Base-by-base conservation (phyloP, 139 green algal genomes). In the Chlamydomonas eustigma region DNA sequence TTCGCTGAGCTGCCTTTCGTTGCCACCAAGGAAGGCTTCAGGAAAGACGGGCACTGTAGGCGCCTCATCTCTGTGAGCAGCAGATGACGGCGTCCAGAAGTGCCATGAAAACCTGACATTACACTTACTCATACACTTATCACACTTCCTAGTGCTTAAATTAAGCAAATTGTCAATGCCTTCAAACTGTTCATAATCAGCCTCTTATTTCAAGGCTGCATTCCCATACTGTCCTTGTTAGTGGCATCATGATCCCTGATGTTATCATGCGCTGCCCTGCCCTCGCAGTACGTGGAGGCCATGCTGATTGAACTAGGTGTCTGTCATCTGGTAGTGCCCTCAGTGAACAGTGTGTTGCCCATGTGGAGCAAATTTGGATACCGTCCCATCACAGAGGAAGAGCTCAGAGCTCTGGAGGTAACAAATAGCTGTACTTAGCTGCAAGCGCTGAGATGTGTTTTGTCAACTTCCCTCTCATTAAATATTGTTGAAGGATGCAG, bases 1-100 rank as follows among this genome's bases (percentile, higher is more conserved):
- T 70, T 70, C 58, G 58, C 58, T 32, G 58, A 70, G 58, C 66
- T 74, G 33, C 66, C 66, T 24, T 51, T 50, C 50, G 32, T 74
- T 5, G 35, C 35, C 33, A 44, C 66, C 66, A 74, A 74, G 66
- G 30, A 74, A 30, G 66, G 22, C 25, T 70, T 32, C n/a, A 70
- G 63, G 63, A 35, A 70, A 70, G 63, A 37, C 6, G n/a, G 63
- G 6, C 63, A 70, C 28, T 31, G n/a, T 28, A 35, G n/a, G 32
- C 63, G n/a, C 63, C 63, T 37, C 25, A 22, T 35, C 6, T 70
- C 63, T 22, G 25, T 31, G 63, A 70, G 63, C 50, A 24, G 22
- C 22, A 63, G 22, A 24, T 28, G 50, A 22, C 22, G 50, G 22
- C 22, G 22, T 63, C 50, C 22, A 24, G 50, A 24, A 24, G 50